These are phyloP conservation scores for Zygosaccharomyces bisporus DNA, from an alignment of 805 yeast species.

Conservation along the genomic window DNA sequence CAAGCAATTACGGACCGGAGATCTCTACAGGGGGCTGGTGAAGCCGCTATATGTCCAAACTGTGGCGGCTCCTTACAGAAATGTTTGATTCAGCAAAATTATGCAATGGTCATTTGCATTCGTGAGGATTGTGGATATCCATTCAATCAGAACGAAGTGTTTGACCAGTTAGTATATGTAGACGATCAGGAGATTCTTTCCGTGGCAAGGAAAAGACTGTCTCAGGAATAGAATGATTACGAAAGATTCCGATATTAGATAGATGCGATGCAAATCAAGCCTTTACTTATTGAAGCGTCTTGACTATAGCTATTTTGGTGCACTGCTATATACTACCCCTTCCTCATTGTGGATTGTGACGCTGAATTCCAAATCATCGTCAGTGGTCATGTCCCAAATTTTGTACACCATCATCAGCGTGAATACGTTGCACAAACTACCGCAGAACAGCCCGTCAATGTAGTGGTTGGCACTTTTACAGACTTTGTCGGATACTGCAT, in stretches of 20 bases:
- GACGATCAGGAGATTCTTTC: constrained; percentile 29
- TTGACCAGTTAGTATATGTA: constrained; percentile 26
- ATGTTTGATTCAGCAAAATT: constrained; percentile 35
- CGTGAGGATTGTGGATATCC: constrained; percentile 30
- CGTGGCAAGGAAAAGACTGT: constrained; percentile 27
- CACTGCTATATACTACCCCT: constrained; percentile 26
- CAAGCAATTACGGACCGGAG: background rate
- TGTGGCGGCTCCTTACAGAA: constrained; percentile 26
- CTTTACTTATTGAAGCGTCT: background rate
- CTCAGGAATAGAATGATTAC: constrained; percentile 15
- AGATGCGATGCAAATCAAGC: background rate
- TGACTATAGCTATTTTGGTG: constrained; percentile 7
- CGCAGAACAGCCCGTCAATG: constrained; percentile 85
- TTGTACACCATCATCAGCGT: constrained; percentile 93
- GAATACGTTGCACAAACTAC: constrained; percentile 72
- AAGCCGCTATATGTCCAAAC: constrained; percentile 24
- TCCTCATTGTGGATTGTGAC: constrained; percentile 52
- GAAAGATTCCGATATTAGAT: too few species aligned
- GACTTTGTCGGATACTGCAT: constrained; percentile 60
- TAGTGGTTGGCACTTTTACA: constrained; percentile 78
- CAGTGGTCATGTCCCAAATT: constrained; percentile 93
- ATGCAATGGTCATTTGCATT: constrained; percentile 33
- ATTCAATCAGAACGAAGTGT: constrained; percentile 24
- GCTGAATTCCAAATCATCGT: constrained; percentile 90
- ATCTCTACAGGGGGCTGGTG: background rate